Evolutionary conservation across 768 basidiomycete species (phyloP).

Genomic region (Kwoniella sp.): DNA sequence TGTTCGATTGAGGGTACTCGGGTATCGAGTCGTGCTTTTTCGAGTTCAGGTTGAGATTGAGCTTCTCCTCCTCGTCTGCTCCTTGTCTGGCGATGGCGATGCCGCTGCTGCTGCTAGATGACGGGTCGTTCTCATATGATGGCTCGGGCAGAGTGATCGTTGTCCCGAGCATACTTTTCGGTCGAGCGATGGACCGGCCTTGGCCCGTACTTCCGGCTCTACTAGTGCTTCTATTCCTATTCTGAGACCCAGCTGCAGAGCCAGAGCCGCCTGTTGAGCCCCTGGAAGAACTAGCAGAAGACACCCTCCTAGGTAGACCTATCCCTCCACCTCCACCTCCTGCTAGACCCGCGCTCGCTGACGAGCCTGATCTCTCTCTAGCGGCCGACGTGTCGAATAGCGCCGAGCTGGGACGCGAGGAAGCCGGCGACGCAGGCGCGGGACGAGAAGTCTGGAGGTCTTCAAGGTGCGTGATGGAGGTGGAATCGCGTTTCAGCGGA

Average conservation of each 20-base stretch:
- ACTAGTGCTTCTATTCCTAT: not conserved
- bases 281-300: conserved; percentile 4
- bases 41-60: not conserved
- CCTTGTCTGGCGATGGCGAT: not conserved
- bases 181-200: conserved; percentile 10
- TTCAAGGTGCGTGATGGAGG: conserved; percentile 19
- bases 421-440: conserved; percentile 44
- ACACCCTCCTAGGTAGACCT: conserved; percentile 3
- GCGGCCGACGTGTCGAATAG: conserved; percentile 9
- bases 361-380: conserved; percentile 20
- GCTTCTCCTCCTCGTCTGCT: not conserved
- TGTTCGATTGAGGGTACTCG: not conserved
- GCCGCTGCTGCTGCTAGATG: not conserved
- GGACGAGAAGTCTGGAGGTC: conserved; percentile 40
- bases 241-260: not conserved
- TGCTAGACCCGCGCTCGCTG: conserved; percentile 2
- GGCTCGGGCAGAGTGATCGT: conserved; percentile 19
- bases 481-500: conserved; percentile 5
- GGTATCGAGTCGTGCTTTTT: not conserved
- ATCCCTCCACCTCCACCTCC: not conserved
- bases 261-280: no score
- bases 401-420: conserved; percentile 26
- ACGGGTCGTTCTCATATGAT: not conserved
- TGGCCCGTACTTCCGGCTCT: not conserved
- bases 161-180: conserved; percentile 19